A percentile compares a stretch with the other conserved stretches of the same genome.
These are phyloP conservation scores for Russula sp. DNA, from an alignment of 768 basidiomycete genomes.

Conservation along the genomic window DNA sequence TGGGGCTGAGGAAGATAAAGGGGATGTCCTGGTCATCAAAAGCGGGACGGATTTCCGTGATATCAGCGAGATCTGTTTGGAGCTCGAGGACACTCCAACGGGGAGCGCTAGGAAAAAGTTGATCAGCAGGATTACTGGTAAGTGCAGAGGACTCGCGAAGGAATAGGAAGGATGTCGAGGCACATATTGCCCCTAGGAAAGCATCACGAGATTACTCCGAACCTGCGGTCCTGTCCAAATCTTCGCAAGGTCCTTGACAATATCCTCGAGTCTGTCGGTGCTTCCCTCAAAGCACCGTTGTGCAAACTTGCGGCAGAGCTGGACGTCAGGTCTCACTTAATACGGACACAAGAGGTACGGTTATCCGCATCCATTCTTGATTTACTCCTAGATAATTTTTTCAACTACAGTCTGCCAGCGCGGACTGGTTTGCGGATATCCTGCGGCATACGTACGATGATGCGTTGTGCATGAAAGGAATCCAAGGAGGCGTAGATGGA, in stretches of 20 bases:
- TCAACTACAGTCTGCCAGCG: slow-evolving; percentile 53
- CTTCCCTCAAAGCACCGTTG: slow-evolving; percentile 68
- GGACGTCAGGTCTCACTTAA: slow-evolving; percentile 70
- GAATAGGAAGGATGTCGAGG: background rate
- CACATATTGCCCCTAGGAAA: slow-evolving; percentile 48
- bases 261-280: slow-evolving; percentile 65
- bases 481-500: slow-evolving; percentile 64
- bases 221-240: slow-evolving; percentile 42
- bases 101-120: slow-evolving; percentile 64
- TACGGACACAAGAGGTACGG: slow-evolving; percentile 70
- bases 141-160: slow-evolving; percentile 17
- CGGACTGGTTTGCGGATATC: slow-evolving; percentile 86
- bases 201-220: slow-evolving; percentile 59
- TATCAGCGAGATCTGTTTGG: slow-evolving; percentile 69
- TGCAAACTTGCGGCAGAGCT: slow-evolving; percentile 66
- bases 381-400: slow-evolving; percentile 6
- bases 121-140: slow-evolving; percentile 62
- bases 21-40: slow-evolving; percentile 72
- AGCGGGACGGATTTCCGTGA: slow-evolving; percentile 91
- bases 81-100: slow-evolving; percentile 54
- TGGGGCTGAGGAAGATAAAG: slow-evolving; percentile 70
- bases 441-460: slow-evolving; percentile 81
- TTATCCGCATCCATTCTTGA: slow-evolving; percentile 13
- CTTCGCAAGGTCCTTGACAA: slow-evolving; percentile 58
- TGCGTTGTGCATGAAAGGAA: slow-evolving; percentile 52